Conservation (phyloP, 129 eudicot species). For the Lonicera japonica region DNA sequence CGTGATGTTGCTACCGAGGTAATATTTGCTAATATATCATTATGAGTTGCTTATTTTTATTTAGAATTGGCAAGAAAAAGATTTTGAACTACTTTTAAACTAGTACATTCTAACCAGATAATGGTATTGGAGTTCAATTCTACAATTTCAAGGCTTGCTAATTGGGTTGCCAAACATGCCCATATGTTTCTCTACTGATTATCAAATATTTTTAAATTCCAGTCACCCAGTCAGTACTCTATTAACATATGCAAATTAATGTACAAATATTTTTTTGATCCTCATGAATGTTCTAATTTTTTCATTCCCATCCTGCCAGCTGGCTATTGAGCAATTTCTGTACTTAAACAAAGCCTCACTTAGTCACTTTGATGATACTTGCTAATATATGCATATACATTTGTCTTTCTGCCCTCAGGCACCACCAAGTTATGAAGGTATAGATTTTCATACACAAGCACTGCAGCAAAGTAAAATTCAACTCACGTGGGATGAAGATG, state of each 20-base stretch:
- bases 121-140: no score
- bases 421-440: slow-evolving; percentile 69
- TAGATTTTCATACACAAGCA: slow-evolving; percentile 81
- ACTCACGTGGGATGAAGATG: slow-evolving; percentile 95
- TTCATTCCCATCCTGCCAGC: not conserved
- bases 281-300: not conserved
- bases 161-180: no score
- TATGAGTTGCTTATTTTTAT: not conserved
- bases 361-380: not conserved
- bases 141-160: no score
- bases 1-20: slow-evolving; percentile 97
- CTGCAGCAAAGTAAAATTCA: slow-evolving; percentile 70
- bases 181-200: no score
- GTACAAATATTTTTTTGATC: not conserved
- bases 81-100: no score
- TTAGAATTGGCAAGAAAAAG: not conserved
- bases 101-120: no score
- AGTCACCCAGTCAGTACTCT: no score
- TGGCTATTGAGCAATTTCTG: no score
- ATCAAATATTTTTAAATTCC: no score
- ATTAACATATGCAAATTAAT: not conserved
- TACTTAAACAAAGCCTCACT: not conserved
- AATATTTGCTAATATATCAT: not conserved
- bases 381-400: no score
- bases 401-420: slow-evolving; percentile 34